These are phyloP conservation scores for Tilletia horrida DNA, from an alignment of 1,284 basidiomycete genomes.

Conservation along the genomic window DNA sequence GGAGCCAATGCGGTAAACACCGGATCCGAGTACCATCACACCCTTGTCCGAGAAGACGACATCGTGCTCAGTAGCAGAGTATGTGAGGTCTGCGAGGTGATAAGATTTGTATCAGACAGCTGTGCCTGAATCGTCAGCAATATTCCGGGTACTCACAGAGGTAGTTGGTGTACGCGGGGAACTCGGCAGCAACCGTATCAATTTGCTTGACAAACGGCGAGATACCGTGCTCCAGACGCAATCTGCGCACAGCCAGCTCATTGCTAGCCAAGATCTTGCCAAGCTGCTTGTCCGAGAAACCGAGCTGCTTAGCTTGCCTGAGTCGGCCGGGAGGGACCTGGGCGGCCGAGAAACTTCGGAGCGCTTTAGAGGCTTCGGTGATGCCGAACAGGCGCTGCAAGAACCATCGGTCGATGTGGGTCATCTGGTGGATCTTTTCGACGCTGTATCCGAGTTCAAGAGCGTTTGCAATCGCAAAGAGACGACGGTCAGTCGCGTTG, in stretches of 20 bases:
- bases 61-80: slow-evolving; percentile 91
- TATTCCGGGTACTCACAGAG: slow-evolving; percentile 60
- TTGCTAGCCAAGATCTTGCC: slow-evolving; percentile 76
- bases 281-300: slow-evolving; percentile 90
- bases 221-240: slow-evolving; percentile 79
- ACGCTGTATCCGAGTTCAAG: slow-evolving; percentile 86
- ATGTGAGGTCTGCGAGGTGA: slow-evolving; percentile 69
- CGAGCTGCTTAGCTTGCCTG: slow-evolving; percentile 84
- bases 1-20: slow-evolving; percentile 96
- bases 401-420: slow-evolving; percentile 98
- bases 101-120: background rate
- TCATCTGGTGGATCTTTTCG: slow-evolving; percentile 94
- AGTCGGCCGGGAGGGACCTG: slow-evolving; percentile 68
- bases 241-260: slow-evolving; percentile 78
- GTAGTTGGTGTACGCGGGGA: slow-evolving; percentile 98
- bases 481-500: slow-evolving; percentile 85
- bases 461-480: slow-evolving; percentile 85
- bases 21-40: slow-evolving; percentile 94
- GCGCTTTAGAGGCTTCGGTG: slow-evolving; percentile 37
- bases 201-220: slow-evolving; percentile 96
- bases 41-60: slow-evolving; percentile 83
- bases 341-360: slow-evolving; percentile 68
- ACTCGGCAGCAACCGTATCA: slow-evolving; percentile 96
- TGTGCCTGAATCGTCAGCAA: too few species aligned
- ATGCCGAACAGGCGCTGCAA: slow-evolving; percentile 71